phyloP scores from a whole-genome alignment of 2,329 filamentous ascomycete species.

The Claviceps cyperi region DNA sequence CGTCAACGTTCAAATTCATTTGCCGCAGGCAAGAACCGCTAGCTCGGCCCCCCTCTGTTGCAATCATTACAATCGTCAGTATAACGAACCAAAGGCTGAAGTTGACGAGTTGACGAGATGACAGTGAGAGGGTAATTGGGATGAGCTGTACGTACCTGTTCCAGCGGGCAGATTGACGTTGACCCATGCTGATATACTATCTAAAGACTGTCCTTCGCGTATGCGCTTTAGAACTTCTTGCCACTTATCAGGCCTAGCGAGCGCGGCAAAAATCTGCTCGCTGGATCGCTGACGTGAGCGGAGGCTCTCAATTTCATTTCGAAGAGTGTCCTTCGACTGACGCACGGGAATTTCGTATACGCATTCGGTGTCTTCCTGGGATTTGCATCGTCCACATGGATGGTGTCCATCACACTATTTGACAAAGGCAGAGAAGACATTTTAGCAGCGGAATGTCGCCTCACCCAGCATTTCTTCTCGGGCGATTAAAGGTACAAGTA shows the following conservation, averaged over 20 bases:
- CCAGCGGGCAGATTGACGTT: slow-evolving; percentile 17
- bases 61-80: slow-evolving; percentile 7
- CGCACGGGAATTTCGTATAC: slow-evolving; percentile 48
- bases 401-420: slow-evolving; percentile 42
- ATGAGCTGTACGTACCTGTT: slow-evolving; percentile 11
- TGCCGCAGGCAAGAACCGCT: background rate
- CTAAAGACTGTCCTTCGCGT: slow-evolving; percentile 38
- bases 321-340: slow-evolving; percentile 47
- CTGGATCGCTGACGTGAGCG: slow-evolving; percentile 38
- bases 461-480: background rate
- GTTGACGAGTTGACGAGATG: too few species aligned
- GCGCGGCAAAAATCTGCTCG: slow-evolving; percentile 40
- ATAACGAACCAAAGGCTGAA: slow-evolving; percentile 6
- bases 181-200: slow-evolving; percentile 42
- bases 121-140: slow-evolving; percentile 11
- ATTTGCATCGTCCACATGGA: slow-evolving; percentile 40
- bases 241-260: slow-evolving; percentile 34
- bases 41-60: slow-evolving; percentile 15
- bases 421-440: background rate
- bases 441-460: background rate
- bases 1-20: slow-evolving; percentile 17
- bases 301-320: slow-evolving; percentile 43
- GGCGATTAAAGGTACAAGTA: too few species aligned
- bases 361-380: slow-evolving; percentile 40
- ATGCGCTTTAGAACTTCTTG: slow-evolving; percentile 40